A percentile compares a stretch with the other conserved stretches of the same genome.
Evolutionary conservation across 2,329 filamentous ascomycete genomes (phyloP).

Genomic region (Lecanicillium sp.): DNA sequence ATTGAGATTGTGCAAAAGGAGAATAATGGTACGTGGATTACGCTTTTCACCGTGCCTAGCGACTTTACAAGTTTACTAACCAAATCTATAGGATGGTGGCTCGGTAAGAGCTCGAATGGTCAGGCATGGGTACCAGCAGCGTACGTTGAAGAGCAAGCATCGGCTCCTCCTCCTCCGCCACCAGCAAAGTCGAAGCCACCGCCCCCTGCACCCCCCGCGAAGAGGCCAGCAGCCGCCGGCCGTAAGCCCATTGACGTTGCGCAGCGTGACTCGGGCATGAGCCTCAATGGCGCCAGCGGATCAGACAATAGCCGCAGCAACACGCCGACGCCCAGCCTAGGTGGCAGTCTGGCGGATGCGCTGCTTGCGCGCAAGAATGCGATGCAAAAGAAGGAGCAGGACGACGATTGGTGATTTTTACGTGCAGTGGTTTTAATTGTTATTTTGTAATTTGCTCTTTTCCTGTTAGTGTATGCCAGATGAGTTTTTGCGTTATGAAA

Average conservation of each 20-base stretch:
- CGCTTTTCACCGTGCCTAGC: background rate
- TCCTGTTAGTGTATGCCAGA: no score
- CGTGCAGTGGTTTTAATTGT: background rate
- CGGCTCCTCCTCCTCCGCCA: slow-evolving; percentile 51
- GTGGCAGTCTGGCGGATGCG: slow-evolving; percentile 71
- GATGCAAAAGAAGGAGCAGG: slow-evolving; percentile 63
- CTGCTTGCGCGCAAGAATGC: slow-evolving; percentile 67
- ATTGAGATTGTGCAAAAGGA: slow-evolving; percentile 92
- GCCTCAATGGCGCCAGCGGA: slow-evolving; percentile 48
- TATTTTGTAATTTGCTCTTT: slow-evolving; percentile 7
- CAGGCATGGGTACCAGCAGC: slow-evolving; percentile 93
- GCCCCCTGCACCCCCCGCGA: slow-evolving; percentile 71
- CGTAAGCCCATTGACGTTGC: slow-evolving; percentile 65
- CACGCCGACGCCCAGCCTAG: slow-evolving; percentile 65
- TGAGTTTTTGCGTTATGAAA: no score
- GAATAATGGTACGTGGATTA: slow-evolving; percentile 65
- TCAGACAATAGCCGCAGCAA: slow-evolving; percentile 58
- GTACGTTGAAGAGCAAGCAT: slow-evolving; percentile 80
- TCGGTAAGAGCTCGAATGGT: slow-evolving; percentile 64
- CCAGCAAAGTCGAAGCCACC: slow-evolving; percentile 53
- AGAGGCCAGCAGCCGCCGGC: slow-evolving; percentile 59
- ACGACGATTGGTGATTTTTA: slow-evolving; percentile 61
- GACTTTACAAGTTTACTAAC: slow-evolving; percentile 16
- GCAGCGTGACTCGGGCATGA: slow-evolving; percentile 65
- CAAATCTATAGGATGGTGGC: slow-evolving; percentile 76